These are phyloP conservation scores for Ceraceosorus bombacis DNA, from an alignment of 1,284 basidiomycete species.

Conservation along the genomic window DNA sequence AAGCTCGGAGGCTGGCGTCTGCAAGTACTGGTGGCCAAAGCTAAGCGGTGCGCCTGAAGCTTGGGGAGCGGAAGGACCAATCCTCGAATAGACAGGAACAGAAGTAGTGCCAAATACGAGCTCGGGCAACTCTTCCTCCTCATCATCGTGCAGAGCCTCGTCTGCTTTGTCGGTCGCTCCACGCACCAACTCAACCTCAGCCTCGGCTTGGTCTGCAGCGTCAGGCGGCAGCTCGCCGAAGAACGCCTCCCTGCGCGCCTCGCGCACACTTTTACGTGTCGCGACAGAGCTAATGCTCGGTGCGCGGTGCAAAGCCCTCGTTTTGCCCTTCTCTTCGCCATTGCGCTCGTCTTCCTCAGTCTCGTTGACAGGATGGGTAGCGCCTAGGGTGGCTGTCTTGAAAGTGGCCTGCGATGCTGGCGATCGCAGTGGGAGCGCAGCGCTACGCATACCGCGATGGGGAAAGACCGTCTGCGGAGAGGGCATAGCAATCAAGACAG, in stretches of 20 bases:
- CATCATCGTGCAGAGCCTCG: constrained; percentile 26
- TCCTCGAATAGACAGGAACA: constrained; percentile 35
- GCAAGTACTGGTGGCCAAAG: not conserved
- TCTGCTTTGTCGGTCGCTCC: constrained; percentile 1
- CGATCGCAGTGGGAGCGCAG: not conserved
- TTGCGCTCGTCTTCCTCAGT: constrained; percentile 18
- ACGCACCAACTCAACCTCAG: not conserved
- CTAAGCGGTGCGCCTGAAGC: constrained; percentile 5
- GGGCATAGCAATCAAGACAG: constrained; percentile 41
- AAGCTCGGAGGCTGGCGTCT: constrained; percentile 10
- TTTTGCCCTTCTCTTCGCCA: constrained; percentile 7
- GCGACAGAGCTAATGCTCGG: not conserved
- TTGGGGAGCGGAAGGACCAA: constrained; percentile 3
- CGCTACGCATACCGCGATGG: constrained; percentile 2
- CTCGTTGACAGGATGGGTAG: constrained; percentile 16
- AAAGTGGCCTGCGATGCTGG: not conserved
- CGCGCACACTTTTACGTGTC: constrained; percentile 26
- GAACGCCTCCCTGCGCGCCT: constrained; percentile 34
- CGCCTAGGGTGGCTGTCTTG: not conserved
- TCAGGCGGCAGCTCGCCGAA: constrained; percentile 21
- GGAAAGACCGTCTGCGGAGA: constrained; percentile 36
- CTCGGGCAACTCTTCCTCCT: constrained; percentile 41
- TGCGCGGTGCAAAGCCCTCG: constrained; percentile 9
- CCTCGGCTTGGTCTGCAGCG: constrained; percentile 4
- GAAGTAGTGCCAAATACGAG: constrained; percentile 40